These are phyloP conservation scores for Sarcodon aspratus DNA, from an alignment of 768 basidiomycete species.

Conservation along the genomic window DNA sequence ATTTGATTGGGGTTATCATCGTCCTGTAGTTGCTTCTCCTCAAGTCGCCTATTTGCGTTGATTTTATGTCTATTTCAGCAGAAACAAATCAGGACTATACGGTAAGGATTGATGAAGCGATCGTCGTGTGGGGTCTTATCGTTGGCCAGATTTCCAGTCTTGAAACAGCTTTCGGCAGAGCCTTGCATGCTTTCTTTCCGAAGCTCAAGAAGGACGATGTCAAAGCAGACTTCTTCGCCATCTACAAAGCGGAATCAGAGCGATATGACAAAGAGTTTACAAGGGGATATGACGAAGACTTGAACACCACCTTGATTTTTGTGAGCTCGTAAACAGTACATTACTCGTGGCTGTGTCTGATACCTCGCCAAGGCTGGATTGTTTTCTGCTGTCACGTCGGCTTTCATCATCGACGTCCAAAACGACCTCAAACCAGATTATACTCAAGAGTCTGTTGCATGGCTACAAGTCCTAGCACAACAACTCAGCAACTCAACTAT, in stretches of 20 bases:
- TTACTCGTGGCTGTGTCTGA: neutral
- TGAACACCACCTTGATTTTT: constrained; percentile 14
- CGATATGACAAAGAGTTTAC: constrained; percentile 9
- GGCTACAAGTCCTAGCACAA: too few species aligned
- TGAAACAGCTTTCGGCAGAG: neutral
- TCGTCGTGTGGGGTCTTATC: too few species aligned
- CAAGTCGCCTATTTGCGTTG: too few species aligned
- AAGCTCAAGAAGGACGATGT: neutral
- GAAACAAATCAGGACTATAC: too few species aligned
- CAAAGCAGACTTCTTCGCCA: neutral
- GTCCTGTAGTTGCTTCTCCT: too few species aligned
- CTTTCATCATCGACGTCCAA: neutral
- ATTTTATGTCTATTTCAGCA: too few species aligned
- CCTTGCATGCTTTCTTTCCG: neutral
- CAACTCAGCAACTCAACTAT: too few species aligned
- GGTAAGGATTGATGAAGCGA: too few species aligned
- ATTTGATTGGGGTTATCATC: too few species aligned
- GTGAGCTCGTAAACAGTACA: constrained; percentile 4
- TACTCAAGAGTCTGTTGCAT: neutral
- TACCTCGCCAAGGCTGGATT: neutral
- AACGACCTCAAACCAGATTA: neutral
- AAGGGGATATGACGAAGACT: constrained; percentile 9
- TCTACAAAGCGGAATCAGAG: neutral
- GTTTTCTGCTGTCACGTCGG: neutral
- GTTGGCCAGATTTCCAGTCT: neutral